Conservation (phyloP, 345 rosid genomes). For the Eucalyptus sp. region DNA sequence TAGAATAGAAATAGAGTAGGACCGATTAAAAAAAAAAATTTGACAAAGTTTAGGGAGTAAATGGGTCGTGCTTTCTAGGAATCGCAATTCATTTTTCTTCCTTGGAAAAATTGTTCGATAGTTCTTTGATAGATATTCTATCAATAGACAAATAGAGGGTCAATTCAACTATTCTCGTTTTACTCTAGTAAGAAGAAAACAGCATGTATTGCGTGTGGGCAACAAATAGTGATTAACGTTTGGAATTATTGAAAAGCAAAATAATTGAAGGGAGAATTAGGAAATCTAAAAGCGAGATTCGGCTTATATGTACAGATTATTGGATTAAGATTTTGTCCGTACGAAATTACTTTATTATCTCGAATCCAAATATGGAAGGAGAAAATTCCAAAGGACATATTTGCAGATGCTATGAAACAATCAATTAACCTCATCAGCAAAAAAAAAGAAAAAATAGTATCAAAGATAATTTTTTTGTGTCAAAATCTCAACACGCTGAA, state of each 20-base stretch:
- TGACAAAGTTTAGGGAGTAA: neutral
- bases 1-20: no score
- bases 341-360: neutral
- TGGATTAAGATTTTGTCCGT: neutral
- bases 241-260: neutral
- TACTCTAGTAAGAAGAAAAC: neutral
- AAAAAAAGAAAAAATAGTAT: no score
- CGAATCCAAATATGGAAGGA: neutral
- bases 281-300: neutral
- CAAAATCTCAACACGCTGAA: accelerated
- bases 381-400: neutral
- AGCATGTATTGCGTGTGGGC: neutral
- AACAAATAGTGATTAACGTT: neutral
- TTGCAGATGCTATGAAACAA: neutral
- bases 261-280: neutral
- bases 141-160: neutral
- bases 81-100: neutral
- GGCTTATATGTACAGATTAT: neutral
- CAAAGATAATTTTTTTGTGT: neutral
- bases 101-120: no score
- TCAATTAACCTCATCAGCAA: neutral
- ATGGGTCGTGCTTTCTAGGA: neutral
- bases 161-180: neutral
- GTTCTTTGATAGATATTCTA: no score
- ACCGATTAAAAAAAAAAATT: no score